phyloP scores from a whole-genome alignment of 2,329 filamentous ascomycete species.

The Penicillium sp. region DNA sequence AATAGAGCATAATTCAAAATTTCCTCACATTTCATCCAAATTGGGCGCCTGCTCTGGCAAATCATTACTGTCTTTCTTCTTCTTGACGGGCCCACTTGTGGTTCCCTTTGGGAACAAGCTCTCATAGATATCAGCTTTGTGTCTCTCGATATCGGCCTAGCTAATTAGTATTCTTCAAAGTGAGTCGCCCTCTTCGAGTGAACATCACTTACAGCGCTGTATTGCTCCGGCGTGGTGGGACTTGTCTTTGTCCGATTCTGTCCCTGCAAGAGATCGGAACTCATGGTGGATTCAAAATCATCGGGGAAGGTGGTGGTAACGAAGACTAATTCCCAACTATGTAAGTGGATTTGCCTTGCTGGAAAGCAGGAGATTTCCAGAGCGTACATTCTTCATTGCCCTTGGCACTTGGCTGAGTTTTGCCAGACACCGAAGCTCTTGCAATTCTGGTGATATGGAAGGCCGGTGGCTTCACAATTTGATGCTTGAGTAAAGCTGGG shows the following conservation, averaged over 20 bases:
- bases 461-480: slow-evolving; percentile 12
- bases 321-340: slow-evolving; percentile 7
- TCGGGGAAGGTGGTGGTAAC: slow-evolving; percentile 21
- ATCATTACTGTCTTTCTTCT: background rate
- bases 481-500: slow-evolving; percentile 17
- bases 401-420: slow-evolving; percentile 9
- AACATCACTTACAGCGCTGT: background rate
- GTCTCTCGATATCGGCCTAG: slow-evolving; percentile 19
- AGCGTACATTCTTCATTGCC: slow-evolving; percentile 17
- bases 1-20: background rate
- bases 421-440: slow-evolving; percentile 16
- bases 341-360: background rate
- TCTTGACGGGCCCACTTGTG: background rate
- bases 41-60: slow-evolving; percentile 15
- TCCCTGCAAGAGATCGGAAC: slow-evolving; percentile 12
- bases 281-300: slow-evolving; percentile 19
- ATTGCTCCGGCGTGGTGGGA: slow-evolving; percentile 2
- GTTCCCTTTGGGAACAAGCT: slow-evolving; percentile 12
- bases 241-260: background rate
- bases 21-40: slow-evolving; percentile 21
- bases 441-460: slow-evolving; percentile 10
- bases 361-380: no score
- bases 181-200: no score
- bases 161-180: background rate
- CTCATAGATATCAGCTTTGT: slow-evolving; percentile 23